Base-by-base conservation (phyloP, 1,284 basidiomycete genomes). In the Somion occarium region DNA sequence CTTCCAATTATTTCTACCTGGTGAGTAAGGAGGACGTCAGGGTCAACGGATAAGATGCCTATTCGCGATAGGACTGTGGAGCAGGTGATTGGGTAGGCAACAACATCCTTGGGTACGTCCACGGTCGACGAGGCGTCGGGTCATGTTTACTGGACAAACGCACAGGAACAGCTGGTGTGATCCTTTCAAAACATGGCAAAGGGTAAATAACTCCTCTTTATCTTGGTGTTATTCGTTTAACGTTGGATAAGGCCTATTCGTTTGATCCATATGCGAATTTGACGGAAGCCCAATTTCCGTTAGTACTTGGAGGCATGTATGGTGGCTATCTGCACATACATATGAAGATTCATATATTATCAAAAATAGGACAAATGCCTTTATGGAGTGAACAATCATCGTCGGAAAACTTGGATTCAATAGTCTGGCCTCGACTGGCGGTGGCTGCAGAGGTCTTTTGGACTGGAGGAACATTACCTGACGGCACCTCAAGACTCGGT, bases 391-490 rank as follows among this genome's bases (percentile, higher is more conserved):
- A 92, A 65, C 87, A 91, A 65, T 78, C 83, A 1, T 78, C 79
- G 23, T 76, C 80, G 13, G 73, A 75, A 51, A 91, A 88, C 60
- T 64, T 93, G 45, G 88, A 93, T 58, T 60, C 75, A 0, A 80
- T 83, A 49, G 71, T 82, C 4, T 93, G 89, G 88, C 91, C 90
- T 1, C 75, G 90, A 42, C 83, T 87, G 12, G 87, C 87, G 0
- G 75, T 81, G 0, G 78, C 80, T 1, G 88, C 88, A 0, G 91
- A 93, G 68, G 65, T 92, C 4, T 92, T 88, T 68, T 93, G 89
- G 89, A 83, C 81, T 1, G 88, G 91, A 0, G 72, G 74, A 3
- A 55, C 51, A 1, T 38, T 61, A 25, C 60, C 61, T 2, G 60
- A 63, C 27, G 63, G 61, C 7, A 49, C 54, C 0, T 44, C 60